Base-by-base conservation (phyloP, 805 yeast genomes). In the Helenozyma rhizophorensis region DNA sequence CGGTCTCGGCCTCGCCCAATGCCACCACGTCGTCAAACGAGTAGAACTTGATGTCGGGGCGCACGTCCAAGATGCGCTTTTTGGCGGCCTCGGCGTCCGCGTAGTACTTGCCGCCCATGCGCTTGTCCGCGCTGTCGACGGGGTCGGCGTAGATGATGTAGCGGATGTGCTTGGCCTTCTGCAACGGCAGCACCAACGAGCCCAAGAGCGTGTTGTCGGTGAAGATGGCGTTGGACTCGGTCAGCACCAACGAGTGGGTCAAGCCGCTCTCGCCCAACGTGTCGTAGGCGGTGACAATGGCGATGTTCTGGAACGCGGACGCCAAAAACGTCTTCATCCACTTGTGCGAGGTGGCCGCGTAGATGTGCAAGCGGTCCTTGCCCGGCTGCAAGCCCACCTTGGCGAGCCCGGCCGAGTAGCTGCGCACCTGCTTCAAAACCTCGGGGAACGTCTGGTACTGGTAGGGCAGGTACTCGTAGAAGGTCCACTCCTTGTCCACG, bases 201-300 rank as follows among this genome's bases (percentile, higher is more conserved):
- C 54, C 51, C 47, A 93, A 70, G 39, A 89, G 70, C 13, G 74
- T 68, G 53, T 83, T 88, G 57, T 93, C 97, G 28, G 95, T 83
- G 61, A 83, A 87, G 39, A 93, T 69, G 14, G 81, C 95, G 33
- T 61, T 69, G 17, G 95, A 77, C 30, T 72, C 84, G 4, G 97
- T 87, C 64, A 89, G 85, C 25, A 74, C 70, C 53, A 93, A 70
- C 3, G 97, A 88, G 61, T 83, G 95, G 36, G 81, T 82, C 53
- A 89, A 72, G 15, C 96, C 96, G 23, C 73, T 72, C 60, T 87
- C 95, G 37, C 97, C 97, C 45, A 89, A 70, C 26, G 96, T 87
- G 59, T 89, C 97, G 60, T 93, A 93, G 23, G 98, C 97, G 11
- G 98, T 93, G 25, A 88, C 97, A 36, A 83, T 73, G 15, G 97